Evolutionary conservation across 306 rosid species (phyloP), one percentile per base, ranked within the genome.

Genomic region (Citrullus mucosospermus): DNA sequence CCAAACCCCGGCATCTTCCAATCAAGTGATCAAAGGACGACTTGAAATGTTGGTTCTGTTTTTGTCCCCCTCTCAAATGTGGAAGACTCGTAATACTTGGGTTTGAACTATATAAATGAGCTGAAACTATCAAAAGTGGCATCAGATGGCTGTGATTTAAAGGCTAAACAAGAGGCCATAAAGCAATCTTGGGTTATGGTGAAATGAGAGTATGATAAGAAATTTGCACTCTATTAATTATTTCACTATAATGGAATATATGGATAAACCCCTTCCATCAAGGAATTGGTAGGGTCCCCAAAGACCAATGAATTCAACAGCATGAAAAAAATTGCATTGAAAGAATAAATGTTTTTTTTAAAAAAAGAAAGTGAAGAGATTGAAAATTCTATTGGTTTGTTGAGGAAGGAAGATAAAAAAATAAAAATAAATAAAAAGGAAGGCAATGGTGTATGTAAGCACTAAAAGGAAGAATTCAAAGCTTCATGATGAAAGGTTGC

Each of bases 281-380:
- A 86, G 92, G 88, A 83, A 84, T 41, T 79, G 85, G 88, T 84
- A 71, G 88, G 92, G 85, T 38, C 89, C 79, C 43, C 13, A 55
- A 36, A 53, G 38, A 44, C 72, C 72, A 82, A 48, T 39, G 76
- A 77, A 84, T 80, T 80, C 81, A 81, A 82, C 82, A 84, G 72
- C 79, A 80, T 78, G 65, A 34, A 60, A 80, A 43, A 43, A 69
- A 41, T 69, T 69, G 34, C 34, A 69, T 44, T 69, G 56, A 20
- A 69, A 70, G 38, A 70, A 70, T 46, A 22, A 6, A 48, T 0
- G 0, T 10, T 68, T 41, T 0, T 0, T 25, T 25, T 25, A 25
- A 13, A 0, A 41, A 68, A 43, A 36, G 14, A 44, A 43, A 44
- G 48, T 70, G 57, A n/a, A 58, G 79, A 79, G 76, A 59, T 44